These are phyloP conservation scores for Herpotrichia juniperi DNA, from an alignment of 2,329 filamentous ascomycete species.

Conservation along the genomic window DNA sequence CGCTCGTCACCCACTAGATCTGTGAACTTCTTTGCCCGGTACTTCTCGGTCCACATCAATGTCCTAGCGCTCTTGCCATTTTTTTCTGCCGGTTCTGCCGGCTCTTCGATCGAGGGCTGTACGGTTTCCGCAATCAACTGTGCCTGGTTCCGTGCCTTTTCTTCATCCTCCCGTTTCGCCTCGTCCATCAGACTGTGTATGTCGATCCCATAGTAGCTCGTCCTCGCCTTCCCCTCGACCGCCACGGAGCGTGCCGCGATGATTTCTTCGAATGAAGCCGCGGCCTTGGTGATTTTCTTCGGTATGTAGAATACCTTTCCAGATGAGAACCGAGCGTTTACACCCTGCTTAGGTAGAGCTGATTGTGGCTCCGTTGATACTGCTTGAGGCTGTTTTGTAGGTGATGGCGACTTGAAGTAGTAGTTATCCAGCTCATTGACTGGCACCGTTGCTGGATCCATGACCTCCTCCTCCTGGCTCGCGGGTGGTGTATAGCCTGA, in stretches of 20 bases:
- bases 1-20: conserved; percentile 94
- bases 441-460: conserved; percentile 34
- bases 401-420: conserved; percentile 36
- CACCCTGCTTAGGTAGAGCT: conserved; percentile 23
- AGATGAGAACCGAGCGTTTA: conserved; percentile 54
- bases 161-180: conserved; percentile 65
- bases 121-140: conserved; percentile 30
- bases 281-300: conserved; percentile 56
- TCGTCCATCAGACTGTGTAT: conserved; percentile 83
- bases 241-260: conserved; percentile 71
- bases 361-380: conserved; percentile 16
- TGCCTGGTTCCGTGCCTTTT: conserved; percentile 36
- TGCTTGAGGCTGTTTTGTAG: conserved; percentile 21
- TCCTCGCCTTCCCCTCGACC: conserved; percentile 68
- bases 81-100: conserved; percentile 13
- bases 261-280: conserved; percentile 68
- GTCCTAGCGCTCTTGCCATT: conserved; percentile 48
- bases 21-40: conserved; percentile 87
- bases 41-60: conserved; percentile 95
- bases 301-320: conserved; percentile 64
- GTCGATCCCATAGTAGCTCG: conserved; percentile 89
- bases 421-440: conserved; percentile 37
- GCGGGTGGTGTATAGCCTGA: conserved; percentile 40
- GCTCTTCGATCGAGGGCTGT: conserved; percentile 48
- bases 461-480: conserved; percentile 34